phyloP scores from a whole-genome alignment of 352 stramenopile species.

The Peronospora tabacina region DNA sequence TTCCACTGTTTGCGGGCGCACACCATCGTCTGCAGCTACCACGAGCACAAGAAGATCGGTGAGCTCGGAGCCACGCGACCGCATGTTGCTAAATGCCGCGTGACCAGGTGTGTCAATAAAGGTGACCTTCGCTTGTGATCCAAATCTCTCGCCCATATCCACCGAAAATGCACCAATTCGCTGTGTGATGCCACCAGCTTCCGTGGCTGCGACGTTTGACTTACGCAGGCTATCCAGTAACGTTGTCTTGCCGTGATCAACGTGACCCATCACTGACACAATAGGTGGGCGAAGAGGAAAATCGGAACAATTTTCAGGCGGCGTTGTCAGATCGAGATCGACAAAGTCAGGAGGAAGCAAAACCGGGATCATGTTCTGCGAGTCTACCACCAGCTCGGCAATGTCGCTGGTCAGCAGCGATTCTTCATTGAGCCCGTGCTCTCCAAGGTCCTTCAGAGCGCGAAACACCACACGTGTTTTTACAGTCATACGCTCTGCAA shows the following conservation, averaged over 20 bases:
- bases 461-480: conserved; percentile 64
- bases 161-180: conserved; percentile 96
- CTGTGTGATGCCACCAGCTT: conserved; percentile 99
- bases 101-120: conserved; percentile 99
- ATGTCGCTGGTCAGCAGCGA: conserved; percentile 65
- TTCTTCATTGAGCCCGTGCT: conserved; percentile 62
- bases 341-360: conserved; percentile 76
- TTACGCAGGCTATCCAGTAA: conserved; percentile 93
- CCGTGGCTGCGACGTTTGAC: conserved; percentile 88
- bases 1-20: conserved; percentile 97
- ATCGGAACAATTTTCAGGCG: conserved; percentile 52
- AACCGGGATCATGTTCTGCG: conserved; percentile 81
- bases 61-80: conserved; percentile 91
- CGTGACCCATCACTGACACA: conserved; percentile 99
- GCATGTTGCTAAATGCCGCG: conserved; percentile 97
- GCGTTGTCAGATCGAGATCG: conserved; percentile 58
- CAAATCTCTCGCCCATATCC: conserved; percentile 82
- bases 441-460: conserved; percentile 56
- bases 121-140: conserved; percentile 66
- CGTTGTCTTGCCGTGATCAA: conserved; percentile 99
- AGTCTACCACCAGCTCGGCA: conserved; percentile 75
- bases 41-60: conserved; percentile 98
- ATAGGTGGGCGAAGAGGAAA: conserved; percentile 85
- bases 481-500: conserved; percentile 74
- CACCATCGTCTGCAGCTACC: conserved; percentile 96